Base-by-base conservation (phyloP, 2,329 filamentous ascomycete species). In the Ascochyta koolunga region DNA sequence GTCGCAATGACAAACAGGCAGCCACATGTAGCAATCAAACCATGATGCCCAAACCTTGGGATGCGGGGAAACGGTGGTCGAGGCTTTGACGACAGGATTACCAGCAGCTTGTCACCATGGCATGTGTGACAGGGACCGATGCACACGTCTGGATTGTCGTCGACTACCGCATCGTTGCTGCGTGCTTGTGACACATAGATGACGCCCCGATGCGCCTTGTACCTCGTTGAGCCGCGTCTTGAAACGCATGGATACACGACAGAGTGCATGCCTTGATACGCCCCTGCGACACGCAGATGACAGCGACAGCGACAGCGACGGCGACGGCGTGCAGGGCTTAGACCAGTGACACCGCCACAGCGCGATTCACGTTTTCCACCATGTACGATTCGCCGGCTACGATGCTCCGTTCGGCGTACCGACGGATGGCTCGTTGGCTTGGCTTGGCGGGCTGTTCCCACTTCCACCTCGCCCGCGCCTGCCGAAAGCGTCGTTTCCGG, bases 1-100 rank as follows among this genome's bases (percentile, higher is more conserved):
- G 39, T 44, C 37, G 51, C 41, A 43, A 43, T 62, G 54, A 64
- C 59, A 47, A 47, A 45, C 57, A 54, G 56, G 50, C 58, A 60
- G 59, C 61, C 43, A 45, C 51, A 50, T 45, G 11, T 40, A 22
- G 36, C 51, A 45, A 54, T 54, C 39, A 49, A 54, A 54, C 24
- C 18, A 15, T 45, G 51, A 33, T 46, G 45, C 51, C 51, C 51
- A 46, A 54, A 41, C 36, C 18, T 49, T 36, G 35, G 27, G 19
- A 32, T 54, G 51, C 51, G 51, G 51, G 51, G 51, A 32, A 50
- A 31, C 32, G 48, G 32, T 37, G 40, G 45, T 58, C 41, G 50
- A 57, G 54, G 39, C 45, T 38, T 29, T 40, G 48, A 54, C 49
- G 37, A 18, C 59, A 59, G 45, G 59, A 56, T 49, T 48, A 35